phyloP scores from a whole-genome alignment of 2,329 filamentous ascomycete genomes.

The Pseudocercospora macadamiae region DNA sequence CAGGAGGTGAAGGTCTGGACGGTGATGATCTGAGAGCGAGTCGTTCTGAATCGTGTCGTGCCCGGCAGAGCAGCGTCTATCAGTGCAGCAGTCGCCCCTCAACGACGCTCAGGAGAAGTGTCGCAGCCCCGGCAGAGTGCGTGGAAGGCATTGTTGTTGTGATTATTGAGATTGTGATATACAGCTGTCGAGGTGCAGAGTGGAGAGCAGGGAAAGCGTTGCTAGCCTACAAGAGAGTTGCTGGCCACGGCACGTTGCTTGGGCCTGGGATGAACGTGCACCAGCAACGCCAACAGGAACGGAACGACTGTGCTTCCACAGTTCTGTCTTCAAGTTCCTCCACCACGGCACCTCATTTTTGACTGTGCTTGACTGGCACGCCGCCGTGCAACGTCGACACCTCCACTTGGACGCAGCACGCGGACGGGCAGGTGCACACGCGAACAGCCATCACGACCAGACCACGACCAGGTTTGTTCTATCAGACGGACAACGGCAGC shows the following conservation, averaged over 20 bases:
- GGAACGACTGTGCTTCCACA: neutral
- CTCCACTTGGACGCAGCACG: neutral
- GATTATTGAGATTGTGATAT: neutral
- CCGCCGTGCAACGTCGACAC: too few species aligned
- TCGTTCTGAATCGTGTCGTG: neutral
- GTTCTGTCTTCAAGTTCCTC: neutral
- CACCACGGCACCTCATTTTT: too few species aligned
- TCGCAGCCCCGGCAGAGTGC: neutral
- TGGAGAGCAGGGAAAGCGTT: neutral
- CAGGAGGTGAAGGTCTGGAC: neutral
- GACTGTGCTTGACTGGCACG: too few species aligned
- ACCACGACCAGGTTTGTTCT: too few species aligned
- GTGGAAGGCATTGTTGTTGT: neutral
- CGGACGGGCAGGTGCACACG: neutral
- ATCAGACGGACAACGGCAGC: conserved; percentile 1
- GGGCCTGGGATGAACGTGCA: too few species aligned
- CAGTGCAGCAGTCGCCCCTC: neutral
- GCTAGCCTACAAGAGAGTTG: too few species aligned
- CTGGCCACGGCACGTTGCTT: too few species aligned
- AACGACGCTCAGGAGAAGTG: neutral
- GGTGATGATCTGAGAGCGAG: neutral
- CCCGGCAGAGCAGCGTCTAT: neutral
- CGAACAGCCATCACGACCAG: neutral
- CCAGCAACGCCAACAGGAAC: too few species aligned
- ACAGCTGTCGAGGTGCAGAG: neutral